phyloP scores from a whole-genome alignment of 345 rosid species.

The Tarenaya hassleriana region DNA sequence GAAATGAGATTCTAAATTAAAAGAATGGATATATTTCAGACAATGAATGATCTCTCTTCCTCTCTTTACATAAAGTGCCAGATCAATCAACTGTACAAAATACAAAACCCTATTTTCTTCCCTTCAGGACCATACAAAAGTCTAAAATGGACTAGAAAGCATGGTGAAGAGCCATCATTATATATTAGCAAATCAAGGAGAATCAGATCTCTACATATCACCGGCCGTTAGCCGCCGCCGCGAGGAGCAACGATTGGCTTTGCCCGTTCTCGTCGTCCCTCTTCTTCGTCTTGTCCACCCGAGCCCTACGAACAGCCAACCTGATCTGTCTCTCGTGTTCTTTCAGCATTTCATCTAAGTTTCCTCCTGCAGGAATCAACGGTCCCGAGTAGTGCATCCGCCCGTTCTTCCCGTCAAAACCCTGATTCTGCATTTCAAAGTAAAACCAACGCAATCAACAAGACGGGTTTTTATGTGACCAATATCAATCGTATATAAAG shows the following conservation, averaged over 20 bases:
- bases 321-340: slow-evolving; percentile 83
- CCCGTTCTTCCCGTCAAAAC: slow-evolving; percentile 37
- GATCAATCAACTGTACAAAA: slow-evolving; percentile 10
- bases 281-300: slow-evolving; percentile 45
- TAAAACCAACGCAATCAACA: slow-evolving; percentile 14
- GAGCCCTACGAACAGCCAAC: slow-evolving; percentile 77
- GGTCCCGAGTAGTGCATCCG: slow-evolving; percentile 83
- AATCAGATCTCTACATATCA: slow-evolving; percentile 11
- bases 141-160: neutral
- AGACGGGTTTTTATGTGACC: neutral
- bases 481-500: too few relatives aligned
- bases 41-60: slow-evolving; percentile 6
- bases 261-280: slow-evolving; percentile 29
- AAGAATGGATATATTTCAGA: slow-evolving; percentile 10
- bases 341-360: slow-evolving; percentile 89
- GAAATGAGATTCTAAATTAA: slow-evolving; percentile 5
- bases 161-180: slow-evolving; percentile 15
- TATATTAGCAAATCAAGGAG: too few relatives aligned
- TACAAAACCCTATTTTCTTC: slow-evolving; percentile 2
- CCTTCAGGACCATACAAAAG: neutral
- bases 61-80: slow-evolving; percentile 21
- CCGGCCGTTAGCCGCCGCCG: slow-evolving; percentile 18
- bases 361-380: slow-evolving; percentile 55
- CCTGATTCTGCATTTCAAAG: slow-evolving; percentile 24
- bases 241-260: neutral